Evolutionary conservation across 2,329 filamentous ascomycete species (phyloP).

Genomic region (Neospermospora avenae): DNA sequence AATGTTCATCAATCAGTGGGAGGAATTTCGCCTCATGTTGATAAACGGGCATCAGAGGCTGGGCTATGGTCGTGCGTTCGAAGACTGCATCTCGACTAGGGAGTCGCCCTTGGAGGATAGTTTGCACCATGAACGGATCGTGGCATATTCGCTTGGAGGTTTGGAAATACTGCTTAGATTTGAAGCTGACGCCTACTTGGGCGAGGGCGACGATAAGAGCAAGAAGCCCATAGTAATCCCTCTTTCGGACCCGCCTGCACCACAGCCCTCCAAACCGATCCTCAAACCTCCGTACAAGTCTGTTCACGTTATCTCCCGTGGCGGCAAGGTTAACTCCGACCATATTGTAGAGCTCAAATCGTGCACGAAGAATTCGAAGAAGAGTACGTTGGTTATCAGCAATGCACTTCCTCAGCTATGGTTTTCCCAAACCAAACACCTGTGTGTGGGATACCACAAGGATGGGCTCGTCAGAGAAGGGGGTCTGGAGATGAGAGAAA

Average conservation of each 20-base stretch:
- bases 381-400: too few relatives aligned
- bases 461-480: conserved; percentile 7
- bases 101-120: not conserved
- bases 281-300: conserved; percentile 10
- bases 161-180: conserved; percentile 10
- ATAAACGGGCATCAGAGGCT: conserved; percentile 12
- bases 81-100: conserved; percentile 7
- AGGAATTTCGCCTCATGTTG: conserved; percentile 15
- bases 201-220: not conserved
- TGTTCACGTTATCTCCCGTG: conserved; percentile 11
- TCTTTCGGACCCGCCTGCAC: conserved; percentile 3
- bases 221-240: not conserved
- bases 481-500: conserved; percentile 8
- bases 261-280: conserved; percentile 7
- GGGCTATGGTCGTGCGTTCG: conserved; percentile 8
- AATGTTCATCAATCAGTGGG: conserved; percentile 16
- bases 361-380: conserved; percentile 7
- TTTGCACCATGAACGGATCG: conserved; percentile 13
- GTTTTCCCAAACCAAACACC: conserved; percentile 12
- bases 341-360: conserved; percentile 12
- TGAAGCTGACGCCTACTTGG: conserved; percentile 14
- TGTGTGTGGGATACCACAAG: conserved; percentile 8
- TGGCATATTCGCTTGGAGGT: conserved; percentile 9
- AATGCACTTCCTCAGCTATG: conserved; percentile 9
- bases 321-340: not conserved